Conservation (phyloP, 345 rosid genomes). For the Toxicodendron radicans region DNA sequence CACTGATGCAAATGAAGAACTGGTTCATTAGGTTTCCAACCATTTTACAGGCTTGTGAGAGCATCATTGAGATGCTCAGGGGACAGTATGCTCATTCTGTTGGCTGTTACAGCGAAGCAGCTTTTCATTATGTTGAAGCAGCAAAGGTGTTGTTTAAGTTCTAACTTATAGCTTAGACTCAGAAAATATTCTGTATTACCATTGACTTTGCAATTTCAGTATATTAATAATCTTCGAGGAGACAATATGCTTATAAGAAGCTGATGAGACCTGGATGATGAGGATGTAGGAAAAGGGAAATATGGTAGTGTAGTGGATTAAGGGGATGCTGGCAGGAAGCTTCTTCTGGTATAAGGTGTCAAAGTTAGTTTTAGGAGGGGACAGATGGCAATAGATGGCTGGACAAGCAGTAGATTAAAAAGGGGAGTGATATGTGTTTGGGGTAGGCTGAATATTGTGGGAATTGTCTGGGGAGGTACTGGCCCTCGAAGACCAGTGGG, state of each 20-base stretch:
- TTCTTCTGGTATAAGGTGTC: no score
- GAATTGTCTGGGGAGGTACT: no score
- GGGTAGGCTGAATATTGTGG: no score
- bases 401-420: no score
- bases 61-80: constrained; percentile 92
- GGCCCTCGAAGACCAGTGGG: no score
- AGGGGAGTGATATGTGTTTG: no score
- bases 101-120: constrained; percentile 92
- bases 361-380: no score
- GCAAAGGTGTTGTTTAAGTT: constrained; percentile 57
- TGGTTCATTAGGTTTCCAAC: constrained; percentile 91
- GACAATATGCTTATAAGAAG: neutral
- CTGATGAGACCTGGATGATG: no score
- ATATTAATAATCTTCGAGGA: neutral
- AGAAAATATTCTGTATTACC: neutral
- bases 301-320: no score
- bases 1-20: constrained; percentile 82
- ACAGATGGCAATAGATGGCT: no score
- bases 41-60: constrained; percentile 87
- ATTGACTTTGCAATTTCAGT: neutral
- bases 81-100: constrained; percentile 97
- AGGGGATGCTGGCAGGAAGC: no score
- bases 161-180: neutral
- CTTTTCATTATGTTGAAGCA: constrained; percentile 89
- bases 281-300: no score